Evolutionary conservation across 345 rosid species (phyloP), one percentile per base, ranked within the genome.

Genomic region (Durio zibethinus): DNA sequence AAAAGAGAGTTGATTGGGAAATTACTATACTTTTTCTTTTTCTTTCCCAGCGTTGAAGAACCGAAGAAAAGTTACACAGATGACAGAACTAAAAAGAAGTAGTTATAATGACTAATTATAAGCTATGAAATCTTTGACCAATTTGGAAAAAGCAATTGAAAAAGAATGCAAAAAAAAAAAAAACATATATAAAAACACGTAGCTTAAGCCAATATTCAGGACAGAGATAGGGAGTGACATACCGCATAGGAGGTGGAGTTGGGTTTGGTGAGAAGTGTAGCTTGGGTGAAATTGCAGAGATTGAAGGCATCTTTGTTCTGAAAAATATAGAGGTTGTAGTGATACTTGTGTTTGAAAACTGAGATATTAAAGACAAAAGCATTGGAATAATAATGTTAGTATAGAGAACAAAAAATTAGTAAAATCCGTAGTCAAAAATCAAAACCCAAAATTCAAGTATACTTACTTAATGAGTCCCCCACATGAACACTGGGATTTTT

Each of bases 321-420:
- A 92, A 96, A 93, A 85, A 95, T 95, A 92, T 89, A 93, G 79
- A 95, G 93, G 7, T 77, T 82, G 83, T 86, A 83, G 82, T 80
- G 85, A 67, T 89, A 80, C 91, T 90, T 89, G 86, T 89, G 97
- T 74, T 83, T 90, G 93, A 93, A 95, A 81, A 89, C 99, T 95
- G 88, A 36, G n/a, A 6, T 18, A 61, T 8, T 16, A 38, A 20
- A 27, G 11, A 21, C 21, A 9, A 50, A 74, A 25, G 20, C 16
- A 66, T 5, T 65, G 25, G 20, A 33, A 20, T 3, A 33, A 20
- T 3, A 12, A 82, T 14, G 78, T 47, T 70, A 65, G 64, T 18
- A 6, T 69, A n/a, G n/a, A n/a, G n/a, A n/a, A n/a, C n/a, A n/a
- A n/a, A n/a, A n/a, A n/a, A n/a, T n/a, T n/a, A n/a, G n/a, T n/a